Base-by-base conservation (phyloP, 2,329 filamentous ascomycete genomes). In the Trichoderma simmonsii region DNA sequence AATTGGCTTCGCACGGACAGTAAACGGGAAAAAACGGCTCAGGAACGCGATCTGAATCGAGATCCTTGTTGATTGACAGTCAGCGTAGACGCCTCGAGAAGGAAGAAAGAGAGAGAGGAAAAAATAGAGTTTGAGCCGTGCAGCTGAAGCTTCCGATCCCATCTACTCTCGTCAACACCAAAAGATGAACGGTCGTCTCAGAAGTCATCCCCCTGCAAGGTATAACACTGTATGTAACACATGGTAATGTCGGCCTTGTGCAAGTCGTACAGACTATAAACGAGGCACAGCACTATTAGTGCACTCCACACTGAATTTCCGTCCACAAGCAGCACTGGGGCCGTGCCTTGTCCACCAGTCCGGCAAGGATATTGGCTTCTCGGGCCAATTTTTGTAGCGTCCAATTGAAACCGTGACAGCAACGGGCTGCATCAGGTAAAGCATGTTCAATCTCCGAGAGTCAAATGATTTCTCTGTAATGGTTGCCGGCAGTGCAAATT, bases 361-460 rank as follows among this genome's bases (percentile, higher is more conserved):
- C 34, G 14, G 28, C 66, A 61, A 61, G 66, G 66, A 70, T 70
- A 62, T 62, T 62, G 12, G 36, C 66, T 60, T 28, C 56, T 32
- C 59, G 54, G 65, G 34, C 39, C 65, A 60, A 48, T 68, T 68
- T 18, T 54, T 51, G 65, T 56, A 57, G 36, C 57, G 36, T 32
- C 66, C 66, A 69, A 61, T 60, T 60, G 66, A 21, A 51, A 51
- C 56, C 57, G 28, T 59, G 32, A 51, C 28, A 61, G 56, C 51
- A 54, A 32, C 56, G 54, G 65, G 24, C 57, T 70, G 66, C 66
- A 70, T 62, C 66, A 70, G 36, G 57, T 62, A 70, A 24, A 70
- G 57, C 66, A 70, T 51, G 36, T 28, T 62, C 66, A 70, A 70
- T 70, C 66, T 70, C 66, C 66, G 66, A 70, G 66, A 57, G 30